Evolutionary conservation across 169 alveolate species (phyloP), one percentile per base, ranked within the genome.

Genomic region (Blepharisma undulans): DNA sequence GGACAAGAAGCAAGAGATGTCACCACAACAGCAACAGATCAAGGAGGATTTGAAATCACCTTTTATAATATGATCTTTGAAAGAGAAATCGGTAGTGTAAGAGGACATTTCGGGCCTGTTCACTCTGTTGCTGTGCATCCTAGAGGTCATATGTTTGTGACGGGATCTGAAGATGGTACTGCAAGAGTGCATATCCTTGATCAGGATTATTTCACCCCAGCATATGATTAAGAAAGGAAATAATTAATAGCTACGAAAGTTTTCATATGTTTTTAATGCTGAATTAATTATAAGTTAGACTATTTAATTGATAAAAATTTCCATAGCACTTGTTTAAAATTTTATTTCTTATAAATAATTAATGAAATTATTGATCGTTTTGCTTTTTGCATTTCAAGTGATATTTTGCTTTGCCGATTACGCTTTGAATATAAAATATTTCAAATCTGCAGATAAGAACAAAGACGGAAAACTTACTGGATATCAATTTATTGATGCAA

Each of bases 61-160:
- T 93, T 98, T 29, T 95, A 94, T 94, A 98, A 98, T 91, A 95
- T 98, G 93, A 97, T 98, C 71, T 97, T 95, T 93, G 99, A 97
- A 88, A 96, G 94, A 48, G 99, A 98, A 89, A 89, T 98, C 32
- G 99, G 99, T 12, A 97, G 98, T 76, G 95, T 98, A 89, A 97
- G 96, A 93, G 99, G 99, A 14, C 99, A 98, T 95, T 98, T 98
- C 94, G 99, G 99, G 76, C 98, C 99, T 19, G 98, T 98, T 78
- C 98, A 98, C 94, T 95, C 99, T 59, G 90, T 98, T 33, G 98
- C 97, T 25, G 95, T 97, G 91, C 92, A 97, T 76, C 98, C 99
- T 2, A 99, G 97, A 92, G 99, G 99, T 22, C 93, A 93, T 89
- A 97, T 98, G 36, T 98, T 97, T 93, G 99, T 98, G 36, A 96